phyloP scores from a whole-genome alignment of 2,329 filamentous ascomycete species.

The Colletotrichum gigasporum region DNA sequence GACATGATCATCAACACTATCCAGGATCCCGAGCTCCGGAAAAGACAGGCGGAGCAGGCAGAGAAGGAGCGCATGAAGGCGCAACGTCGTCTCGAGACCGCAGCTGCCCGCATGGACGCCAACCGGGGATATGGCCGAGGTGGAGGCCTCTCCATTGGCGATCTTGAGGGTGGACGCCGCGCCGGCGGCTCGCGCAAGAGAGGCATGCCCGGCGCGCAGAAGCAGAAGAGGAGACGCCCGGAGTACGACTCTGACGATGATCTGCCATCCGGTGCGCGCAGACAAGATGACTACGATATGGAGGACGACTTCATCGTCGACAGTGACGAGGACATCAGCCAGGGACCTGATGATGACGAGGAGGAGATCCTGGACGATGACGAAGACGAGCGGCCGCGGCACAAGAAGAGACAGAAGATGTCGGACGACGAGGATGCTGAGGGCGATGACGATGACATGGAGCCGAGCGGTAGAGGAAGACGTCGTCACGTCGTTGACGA shows the following conservation, averaged over 20 bases:
- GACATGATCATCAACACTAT: slow-evolving; percentile 76
- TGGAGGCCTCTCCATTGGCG: slow-evolving; percentile 72
- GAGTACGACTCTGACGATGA: slow-evolving; percentile 85
- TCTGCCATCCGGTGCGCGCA: slow-evolving; percentile 66
- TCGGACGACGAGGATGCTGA: slow-evolving; percentile 57
- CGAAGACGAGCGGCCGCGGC: slow-evolving; percentile 52
- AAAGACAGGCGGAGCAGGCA: slow-evolving; percentile 76
- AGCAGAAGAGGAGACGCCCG: slow-evolving; percentile 62
- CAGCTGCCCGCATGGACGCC: slow-evolving; percentile 70
- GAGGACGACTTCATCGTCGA: slow-evolving; percentile 82
- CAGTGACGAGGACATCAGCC: slow-evolving; percentile 74
- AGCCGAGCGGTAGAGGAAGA: slow-evolving; percentile 55
- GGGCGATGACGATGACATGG: slow-evolving; percentile 59
- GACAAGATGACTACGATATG: slow-evolving; percentile 79
- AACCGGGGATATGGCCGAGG: slow-evolving; percentile 59
- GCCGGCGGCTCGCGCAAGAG: slow-evolving; percentile 62
- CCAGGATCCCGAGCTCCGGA: slow-evolving; percentile 79
- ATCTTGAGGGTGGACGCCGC: slow-evolving; percentile 71
- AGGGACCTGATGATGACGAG: slow-evolving; percentile 69
- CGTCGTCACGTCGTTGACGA: slow-evolving; percentile 68
- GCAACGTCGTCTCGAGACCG: slow-evolving; percentile 73
- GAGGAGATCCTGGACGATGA: slow-evolving; percentile 66
- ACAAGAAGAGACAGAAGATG: slow-evolving; percentile 60
- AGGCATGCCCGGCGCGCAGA: slow-evolving; percentile 57
- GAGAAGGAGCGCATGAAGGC: slow-evolving; percentile 78